A percentile compares a stretch with the other conserved stretches of the same genome.
phyloP scores from a whole-genome alignment of 2,329 filamentous ascomycete genomes.

The Westerdykella ornata region DNA sequence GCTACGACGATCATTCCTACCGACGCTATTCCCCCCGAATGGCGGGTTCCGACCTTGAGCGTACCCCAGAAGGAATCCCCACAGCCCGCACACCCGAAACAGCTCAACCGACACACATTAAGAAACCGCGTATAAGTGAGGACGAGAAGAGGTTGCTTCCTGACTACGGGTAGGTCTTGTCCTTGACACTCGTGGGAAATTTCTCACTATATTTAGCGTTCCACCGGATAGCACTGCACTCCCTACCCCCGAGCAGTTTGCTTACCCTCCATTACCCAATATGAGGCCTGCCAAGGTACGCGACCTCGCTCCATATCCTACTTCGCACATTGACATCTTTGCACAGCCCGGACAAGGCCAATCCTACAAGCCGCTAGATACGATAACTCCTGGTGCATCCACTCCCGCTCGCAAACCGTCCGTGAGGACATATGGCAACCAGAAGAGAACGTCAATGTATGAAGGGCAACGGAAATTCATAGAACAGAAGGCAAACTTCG shows the following conservation, averaged over 20 bases:
- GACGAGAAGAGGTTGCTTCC: constrained; percentile 6
- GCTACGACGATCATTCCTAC: too few species aligned
- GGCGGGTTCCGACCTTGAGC: too few species aligned
- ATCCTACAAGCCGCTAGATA: constrained; percentile 12
- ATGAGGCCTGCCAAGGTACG: too few species aligned
- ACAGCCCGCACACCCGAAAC: too few species aligned
- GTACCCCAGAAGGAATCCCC: too few species aligned
- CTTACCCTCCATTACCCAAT: neutral
- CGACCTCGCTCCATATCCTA: neutral
- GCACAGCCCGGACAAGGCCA: constrained; percentile 11
- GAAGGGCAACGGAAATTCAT: too few species aligned
- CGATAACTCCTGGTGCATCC: constrained; percentile 2
- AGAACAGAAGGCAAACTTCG: too few species aligned
- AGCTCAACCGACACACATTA: too few species aligned
- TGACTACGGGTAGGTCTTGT: constrained; percentile 2
- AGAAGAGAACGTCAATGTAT: too few species aligned
- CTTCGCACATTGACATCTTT: neutral
- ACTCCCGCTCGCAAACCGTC: too few species aligned
- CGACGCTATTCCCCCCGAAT: too few species aligned
- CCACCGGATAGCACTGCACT: neutral
- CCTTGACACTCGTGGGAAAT: neutral
- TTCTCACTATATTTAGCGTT: neutral
- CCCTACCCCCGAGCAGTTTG: neutral
- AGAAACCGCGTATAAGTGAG: neutral
- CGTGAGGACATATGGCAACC: too few species aligned